Evolutionary conservation across 73 alveolate genomes (phyloP), one percentile per base, ranked within the genome.

Genomic region (Blepharisma japonicum): DNA sequence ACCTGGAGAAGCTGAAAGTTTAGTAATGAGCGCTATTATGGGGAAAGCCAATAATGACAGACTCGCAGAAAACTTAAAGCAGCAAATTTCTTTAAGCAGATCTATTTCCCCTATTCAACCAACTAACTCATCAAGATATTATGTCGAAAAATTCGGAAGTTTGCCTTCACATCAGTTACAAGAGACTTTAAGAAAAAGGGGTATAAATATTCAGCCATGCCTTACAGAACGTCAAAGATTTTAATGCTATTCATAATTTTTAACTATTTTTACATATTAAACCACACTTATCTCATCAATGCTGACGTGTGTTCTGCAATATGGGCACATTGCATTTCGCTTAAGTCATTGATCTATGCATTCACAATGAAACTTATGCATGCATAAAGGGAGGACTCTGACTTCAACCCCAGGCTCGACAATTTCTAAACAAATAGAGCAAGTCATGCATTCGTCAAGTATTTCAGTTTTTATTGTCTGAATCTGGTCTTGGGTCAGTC

Each of bases 1-100:
- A n/a, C 74, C 74, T 5, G 74, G 74, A 61, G 74, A 61, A 61
- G 74, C 74, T 61, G 74, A 61, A 61, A 61, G 50, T 61, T 25
- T 61, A 18, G 74, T 61, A 2, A 61, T 61, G 74, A 61, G 74
- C 23, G 74, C 74, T n/a, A 61, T 61, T 2, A 61, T 61, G 74
- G 74, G 23, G 5, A 61, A 25, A 61, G 74, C 74, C 23, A 61
- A 61, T 3, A 18, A 14, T 14, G 11, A n/a, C 18, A 61, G 47
- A 4, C 18, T 61, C 18, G 23, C 42, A 32, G 42, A 32, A 3
- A 32, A 32, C 3, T 32, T 32, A 32, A 32, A 32, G 42, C 42
- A 32, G 42, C 42, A 32, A 32, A 32, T 32, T 3, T 32, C 42
- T 32, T 32, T 32, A 3, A 32, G 42, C 42, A 32, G 42, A 32